These are phyloP conservation scores for Ceratocystis papillata DNA, from an alignment of 2,329 filamentous ascomycete genomes.

Conservation along the genomic window DNA sequence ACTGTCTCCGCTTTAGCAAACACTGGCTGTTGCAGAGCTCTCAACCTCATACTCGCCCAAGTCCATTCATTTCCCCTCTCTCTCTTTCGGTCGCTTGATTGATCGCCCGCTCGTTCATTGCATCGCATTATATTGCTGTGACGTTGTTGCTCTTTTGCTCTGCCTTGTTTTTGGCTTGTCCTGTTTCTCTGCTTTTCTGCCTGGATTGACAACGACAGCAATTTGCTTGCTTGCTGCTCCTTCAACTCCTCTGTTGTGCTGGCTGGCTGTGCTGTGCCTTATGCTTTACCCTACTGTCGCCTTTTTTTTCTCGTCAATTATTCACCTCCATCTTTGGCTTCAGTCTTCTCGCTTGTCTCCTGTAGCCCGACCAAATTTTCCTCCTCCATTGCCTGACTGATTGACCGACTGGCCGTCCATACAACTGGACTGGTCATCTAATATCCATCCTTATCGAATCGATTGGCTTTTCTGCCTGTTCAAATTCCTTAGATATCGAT, in stretches of 20 bases:
- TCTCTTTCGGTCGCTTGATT: not conserved
- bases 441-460: not conserved
- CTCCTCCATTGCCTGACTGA: not conserved
- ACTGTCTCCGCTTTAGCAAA: constrained; percentile 10
- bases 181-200: not conserved
- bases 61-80: constrained; percentile 3
- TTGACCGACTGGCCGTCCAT: not conserved
- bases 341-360: not conserved
- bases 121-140: constrained; percentile 3
- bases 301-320: constrained; percentile 13
- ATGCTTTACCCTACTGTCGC: not conserved
- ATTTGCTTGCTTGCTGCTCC: constrained; percentile 1
- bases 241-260: constrained; percentile 2
- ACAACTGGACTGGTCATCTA: not conserved
- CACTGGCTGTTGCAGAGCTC: constrained; percentile 10
- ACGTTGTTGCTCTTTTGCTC: not conserved
- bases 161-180: not conserved
- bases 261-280: constrained; percentile 7
- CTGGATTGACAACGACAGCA: not conserved
- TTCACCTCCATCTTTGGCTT: constrained; percentile 9
- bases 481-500: not conserved
- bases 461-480: not conserved
- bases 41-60: constrained; percentile 4
- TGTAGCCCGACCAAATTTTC: not conserved
- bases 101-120: constrained; percentile 8